Evolutionary conservation across 2,329 filamentous ascomycete genomes (phyloP).

Genomic region (Xylaria sp.): DNA sequence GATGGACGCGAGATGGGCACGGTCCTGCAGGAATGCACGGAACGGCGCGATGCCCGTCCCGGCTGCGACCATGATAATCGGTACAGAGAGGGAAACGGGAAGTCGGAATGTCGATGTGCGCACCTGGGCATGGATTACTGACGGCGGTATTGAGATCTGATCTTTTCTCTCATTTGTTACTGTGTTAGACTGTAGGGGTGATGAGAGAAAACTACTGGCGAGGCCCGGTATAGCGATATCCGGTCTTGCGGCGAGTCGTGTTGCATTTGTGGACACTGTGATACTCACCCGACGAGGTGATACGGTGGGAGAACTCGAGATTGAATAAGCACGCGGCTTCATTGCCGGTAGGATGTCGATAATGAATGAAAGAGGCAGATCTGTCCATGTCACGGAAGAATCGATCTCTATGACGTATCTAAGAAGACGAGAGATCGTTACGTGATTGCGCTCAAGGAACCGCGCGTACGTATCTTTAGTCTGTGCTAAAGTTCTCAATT

Average conservation of each 20-base stretch:
- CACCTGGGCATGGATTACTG: background rate
- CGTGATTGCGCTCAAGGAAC: background rate
- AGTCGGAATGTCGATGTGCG: background rate
- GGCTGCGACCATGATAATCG: background rate
- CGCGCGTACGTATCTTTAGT: background rate
- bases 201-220: background rate
- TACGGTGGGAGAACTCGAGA: slow-evolving; percentile 8
- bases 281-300: slow-evolving; percentile 8
- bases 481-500: slow-evolving; percentile 5
- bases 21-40: slow-evolving; percentile 9
- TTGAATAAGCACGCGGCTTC: slow-evolving; percentile 14
- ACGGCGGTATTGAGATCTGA: background rate
- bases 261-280: slow-evolving; percentile 8
- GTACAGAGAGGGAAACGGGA: background rate
- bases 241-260: background rate
- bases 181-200: background rate
- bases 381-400: background rate
- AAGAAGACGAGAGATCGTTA: slow-evolving; percentile 3
- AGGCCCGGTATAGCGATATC: slow-evolving; percentile 1
- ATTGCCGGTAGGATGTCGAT: slow-evolving; percentile 16
- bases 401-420: background rate
- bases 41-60: slow-evolving; percentile 7
- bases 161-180: background rate
- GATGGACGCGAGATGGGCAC: background rate
- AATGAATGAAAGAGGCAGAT: slow-evolving; percentile 5